Base-by-base conservation (phyloP, 2,329 filamentous ascomycete genomes). In the Lasiodiplodia theobromae region DNA sequence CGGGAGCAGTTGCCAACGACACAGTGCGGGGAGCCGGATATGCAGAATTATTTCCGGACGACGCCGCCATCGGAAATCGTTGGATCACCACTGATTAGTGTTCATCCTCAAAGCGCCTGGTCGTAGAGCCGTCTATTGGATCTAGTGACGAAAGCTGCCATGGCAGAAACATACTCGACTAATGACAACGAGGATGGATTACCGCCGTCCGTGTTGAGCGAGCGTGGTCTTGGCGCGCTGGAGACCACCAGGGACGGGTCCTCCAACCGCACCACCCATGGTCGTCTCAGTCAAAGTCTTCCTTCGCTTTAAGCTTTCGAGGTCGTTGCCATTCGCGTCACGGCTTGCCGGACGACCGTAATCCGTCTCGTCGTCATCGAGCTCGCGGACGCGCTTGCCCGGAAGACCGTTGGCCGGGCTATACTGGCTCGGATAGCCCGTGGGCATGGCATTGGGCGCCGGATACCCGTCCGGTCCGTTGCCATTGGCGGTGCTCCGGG, bases 261-360 rank as follows among this genome's bases (percentile, higher is more conserved):
- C 67, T 40, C 67, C 67, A n/a, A 68, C 67, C 7, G 67, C 67
- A 49, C 82, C 82, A 44, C 84, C 83, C 52, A 86, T 81, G 5
- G 76, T 77, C 12, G 85, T 82, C 73, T 92, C 89, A 71, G 88
- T 86, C 72, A 92, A 85, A 0, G 92, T 94, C 84, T 94, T 95
- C 71, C 92, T 89, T 73, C 93, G 89, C 83, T 96, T 96, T 69
- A 91, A 80, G 25, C 86, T 85, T 57, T 91, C 87, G 71, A 89
- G 82, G 54, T 90, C 88, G 54, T 86, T 86, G 44, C 83, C 83
- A 44, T 80, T 80, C 31, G 83, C 80, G 69, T 82, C 83, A 71
- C 84, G 81, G 75, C 86, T 89, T 49, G 88, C 85, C 25, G 90
- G 87, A 14, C 91, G 89, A 63, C 86, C 83, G 68, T 91, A 88